Conservation (phyloP, 139 green algal species). For the Chlamydomonas sphaeroides region DNA sequence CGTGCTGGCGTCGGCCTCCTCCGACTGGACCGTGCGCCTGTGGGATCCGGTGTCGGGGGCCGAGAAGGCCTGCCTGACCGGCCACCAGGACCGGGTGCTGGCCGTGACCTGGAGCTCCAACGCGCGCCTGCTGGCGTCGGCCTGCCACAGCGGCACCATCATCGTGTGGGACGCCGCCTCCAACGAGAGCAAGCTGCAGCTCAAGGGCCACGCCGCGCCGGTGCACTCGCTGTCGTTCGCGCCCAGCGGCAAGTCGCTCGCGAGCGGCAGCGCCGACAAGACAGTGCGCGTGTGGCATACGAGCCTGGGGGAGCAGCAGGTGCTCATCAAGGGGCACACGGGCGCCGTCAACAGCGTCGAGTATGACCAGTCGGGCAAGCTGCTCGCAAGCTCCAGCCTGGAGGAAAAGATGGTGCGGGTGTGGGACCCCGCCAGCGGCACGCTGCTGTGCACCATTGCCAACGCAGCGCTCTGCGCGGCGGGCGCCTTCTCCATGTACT, state of each 20-base stretch:
- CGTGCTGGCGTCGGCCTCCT: conserved; percentile 36
- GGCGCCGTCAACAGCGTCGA: not conserved
- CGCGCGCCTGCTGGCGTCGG: conserved; percentile 31
- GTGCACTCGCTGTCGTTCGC: conserved; percentile 26
- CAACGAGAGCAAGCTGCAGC: not conserved
- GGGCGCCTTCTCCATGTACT: conserved; percentile 34
- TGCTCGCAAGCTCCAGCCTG: conserved; percentile 10
- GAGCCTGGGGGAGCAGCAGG: conserved; percentile 9
- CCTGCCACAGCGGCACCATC: conserved; percentile 36
- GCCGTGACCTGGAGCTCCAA: conserved; percentile 27
- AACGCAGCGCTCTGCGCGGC: conserved; percentile 30
- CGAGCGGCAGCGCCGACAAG: conserved; percentile 9
- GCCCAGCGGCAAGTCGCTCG: conserved; percentile 9
- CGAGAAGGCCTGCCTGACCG: conserved; percentile 15
- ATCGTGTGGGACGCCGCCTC: conserved; percentile 41
- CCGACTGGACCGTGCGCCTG: conserved; percentile 40
- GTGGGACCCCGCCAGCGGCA: conserved; percentile 25
- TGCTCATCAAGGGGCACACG: conserved; percentile 12
- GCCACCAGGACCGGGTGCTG: conserved; percentile 43
- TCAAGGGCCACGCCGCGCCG: conserved; percentile 28
- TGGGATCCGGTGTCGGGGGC: conserved; percentile 30
- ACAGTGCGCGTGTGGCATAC: conserved; percentile 33
- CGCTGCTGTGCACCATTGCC: conserved; percentile 24
- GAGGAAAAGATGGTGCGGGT: conserved; percentile 35
- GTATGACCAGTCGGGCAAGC: conserved; percentile 24